phyloP scores from a whole-genome alignment of 1,139 yeast genomes.

The Entelexis paramagnoliae region DNA sequence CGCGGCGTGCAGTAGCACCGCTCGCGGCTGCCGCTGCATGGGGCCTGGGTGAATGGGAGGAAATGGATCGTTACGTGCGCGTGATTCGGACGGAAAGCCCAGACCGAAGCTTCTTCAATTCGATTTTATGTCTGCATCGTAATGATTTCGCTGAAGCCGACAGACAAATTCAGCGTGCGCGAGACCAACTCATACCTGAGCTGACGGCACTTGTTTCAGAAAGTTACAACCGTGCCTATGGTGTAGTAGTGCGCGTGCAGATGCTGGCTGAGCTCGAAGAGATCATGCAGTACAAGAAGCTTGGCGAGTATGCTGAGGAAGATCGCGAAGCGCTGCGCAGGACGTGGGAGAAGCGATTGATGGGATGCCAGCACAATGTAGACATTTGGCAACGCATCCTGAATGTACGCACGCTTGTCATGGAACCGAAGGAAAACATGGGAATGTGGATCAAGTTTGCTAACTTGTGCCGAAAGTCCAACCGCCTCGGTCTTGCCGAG shows the following conservation, averaged over 20 bases:
- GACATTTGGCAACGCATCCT: conserved; percentile 97
- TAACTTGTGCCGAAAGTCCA: conserved; percentile 86
- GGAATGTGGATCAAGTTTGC: conserved; percentile 98
- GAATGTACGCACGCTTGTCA: conserved; percentile 84
- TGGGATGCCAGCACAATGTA: conserved; percentile 92
- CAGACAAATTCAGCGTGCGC: conserved; percentile 66
- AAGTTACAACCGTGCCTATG: conserved; percentile 92
- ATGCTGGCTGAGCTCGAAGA: conserved; percentile 96
- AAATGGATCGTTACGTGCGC: conserved; percentile 81
- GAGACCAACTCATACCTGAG: conserved; percentile 85
- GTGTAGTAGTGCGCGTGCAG: conserved; percentile 92
- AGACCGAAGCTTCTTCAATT: conserved; percentile 87
- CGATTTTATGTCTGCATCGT: conserved; percentile 74
- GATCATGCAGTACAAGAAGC: conserved; percentile 74
- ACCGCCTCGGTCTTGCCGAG: conserved; percentile 84
- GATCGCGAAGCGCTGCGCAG: conserved; percentile 60
- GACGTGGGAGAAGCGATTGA: conserved; percentile 86
- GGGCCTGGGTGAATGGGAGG: conserved; percentile 98
- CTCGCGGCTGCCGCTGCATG: conserved; percentile 98
- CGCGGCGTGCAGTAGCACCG: conserved; percentile 83
- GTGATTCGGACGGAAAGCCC: conserved; percentile 91
- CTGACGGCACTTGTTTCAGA: conserved; percentile 91
- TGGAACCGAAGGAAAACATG: conserved; percentile 93
- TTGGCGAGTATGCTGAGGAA: conserved; percentile 74
- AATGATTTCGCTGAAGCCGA: conserved; percentile 79